phyloP scores from a whole-genome alignment of 805 yeast genomes.

The Barnettozyma pratensis region DNA sequence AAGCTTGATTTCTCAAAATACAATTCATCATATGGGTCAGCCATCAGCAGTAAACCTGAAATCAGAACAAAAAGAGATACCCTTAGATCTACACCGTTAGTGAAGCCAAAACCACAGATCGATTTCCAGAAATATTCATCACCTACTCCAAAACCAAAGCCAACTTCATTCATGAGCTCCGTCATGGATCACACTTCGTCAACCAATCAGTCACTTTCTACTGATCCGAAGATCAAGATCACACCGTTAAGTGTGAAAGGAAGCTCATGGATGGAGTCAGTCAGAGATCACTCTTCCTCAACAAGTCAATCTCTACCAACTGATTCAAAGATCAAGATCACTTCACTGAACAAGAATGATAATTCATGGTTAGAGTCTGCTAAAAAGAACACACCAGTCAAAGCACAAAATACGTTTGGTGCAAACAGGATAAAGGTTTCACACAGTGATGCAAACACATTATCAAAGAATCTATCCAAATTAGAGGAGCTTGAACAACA shows the following conservation, averaged over 20 bases:
- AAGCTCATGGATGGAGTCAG: slow-evolving; percentile 9
- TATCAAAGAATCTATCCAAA: slow-evolving; percentile 24
- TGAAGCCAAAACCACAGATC: too few species aligned
- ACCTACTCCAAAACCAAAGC: neutral
- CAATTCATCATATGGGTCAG: neutral
- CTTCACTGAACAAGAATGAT: neutral
- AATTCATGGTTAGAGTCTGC: slow-evolving; percentile 24
- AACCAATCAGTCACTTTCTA: slow-evolving; percentile 7
- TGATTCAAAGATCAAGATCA: slow-evolving; percentile 1
- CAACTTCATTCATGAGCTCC: slow-evolving; percentile 9
- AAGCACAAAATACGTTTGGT: slow-evolving; percentile 5
- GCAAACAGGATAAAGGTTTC: slow-evolving; percentile 22
- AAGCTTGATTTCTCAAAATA: slow-evolving; percentile 10
- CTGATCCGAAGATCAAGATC: slow-evolving; percentile 2
- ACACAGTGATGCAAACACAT: slow-evolving; percentile 25
- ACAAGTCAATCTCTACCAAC: slow-evolving; percentile 9
- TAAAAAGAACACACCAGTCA: slow-evolving; percentile 1
- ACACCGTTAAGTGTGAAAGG: neutral
- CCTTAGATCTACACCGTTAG: neutral
- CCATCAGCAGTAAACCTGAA: slow-evolving; percentile 6
- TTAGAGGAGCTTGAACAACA: slow-evolving; percentile 8
- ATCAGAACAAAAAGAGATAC: slow-evolving; percentile 8
- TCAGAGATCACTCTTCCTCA: slow-evolving; percentile 9
- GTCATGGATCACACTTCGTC: slow-evolving; percentile 10
- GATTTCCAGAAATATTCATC: too few species aligned